phyloP scores from a whole-genome alignment of 805 yeast genomes.

The Candida tibetensis region DNA sequence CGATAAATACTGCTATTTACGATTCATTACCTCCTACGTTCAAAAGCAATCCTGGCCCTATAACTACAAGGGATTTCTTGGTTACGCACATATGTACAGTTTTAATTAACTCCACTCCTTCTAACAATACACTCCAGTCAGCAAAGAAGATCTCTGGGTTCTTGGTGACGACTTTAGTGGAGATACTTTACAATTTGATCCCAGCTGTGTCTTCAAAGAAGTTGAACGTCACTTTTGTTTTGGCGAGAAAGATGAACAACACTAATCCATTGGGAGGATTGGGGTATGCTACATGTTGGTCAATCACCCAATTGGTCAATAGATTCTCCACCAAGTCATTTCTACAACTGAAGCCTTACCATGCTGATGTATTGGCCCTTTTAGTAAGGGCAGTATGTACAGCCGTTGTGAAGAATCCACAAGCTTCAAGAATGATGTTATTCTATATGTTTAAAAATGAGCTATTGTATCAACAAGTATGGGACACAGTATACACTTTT shows the following conservation, averaged over 20 bases:
- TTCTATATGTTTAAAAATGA: constrained; percentile 47
- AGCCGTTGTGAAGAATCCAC: constrained; percentile 48
- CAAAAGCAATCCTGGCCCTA: constrained; percentile 39
- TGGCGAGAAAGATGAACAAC: constrained; percentile 25
- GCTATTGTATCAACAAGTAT: constrained; percentile 33
- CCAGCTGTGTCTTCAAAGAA: constrained; percentile 34
- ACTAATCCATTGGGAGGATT: constrained; percentile 40
- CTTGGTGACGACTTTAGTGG: constrained; percentile 48
- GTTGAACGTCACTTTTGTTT: constrained; percentile 15
- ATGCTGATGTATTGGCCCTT: constrained; percentile 58
- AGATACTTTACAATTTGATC: constrained; percentile 60
- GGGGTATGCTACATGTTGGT: constrained; percentile 49
- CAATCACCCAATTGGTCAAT: constrained; percentile 43
- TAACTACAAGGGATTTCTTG: constrained; percentile 63
- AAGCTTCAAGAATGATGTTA: constrained; percentile 52
- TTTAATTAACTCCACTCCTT: constrained; percentile 28
- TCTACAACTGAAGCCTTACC: constrained; percentile 37
- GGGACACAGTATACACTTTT: constrained; percentile 30
- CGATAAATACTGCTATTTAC: constrained; percentile 44
- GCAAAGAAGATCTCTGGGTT: constrained; percentile 23
- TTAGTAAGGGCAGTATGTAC: constrained; percentile 55
- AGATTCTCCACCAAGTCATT: constrained; percentile 36
- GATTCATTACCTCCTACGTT: constrained; percentile 53
- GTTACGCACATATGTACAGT: constrained; percentile 51
- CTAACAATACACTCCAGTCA: constrained; percentile 10